phyloP scores from a whole-genome alignment of 2,329 filamentous ascomycete species.

The Atkinsonella hypoxylon region DNA sequence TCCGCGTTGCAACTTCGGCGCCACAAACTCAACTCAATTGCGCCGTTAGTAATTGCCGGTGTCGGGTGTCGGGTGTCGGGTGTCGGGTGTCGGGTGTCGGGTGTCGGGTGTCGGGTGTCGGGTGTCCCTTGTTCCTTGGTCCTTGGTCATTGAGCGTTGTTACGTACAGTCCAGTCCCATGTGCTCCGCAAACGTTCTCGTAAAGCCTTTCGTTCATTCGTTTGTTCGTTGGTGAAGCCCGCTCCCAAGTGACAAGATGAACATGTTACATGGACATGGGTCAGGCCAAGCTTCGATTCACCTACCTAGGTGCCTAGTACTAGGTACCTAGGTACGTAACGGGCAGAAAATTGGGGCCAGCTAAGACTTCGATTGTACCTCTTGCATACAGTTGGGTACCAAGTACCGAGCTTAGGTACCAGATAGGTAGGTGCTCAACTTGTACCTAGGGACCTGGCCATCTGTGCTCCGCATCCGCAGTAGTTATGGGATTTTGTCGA shows the following conservation, averaged over 20 bases:
- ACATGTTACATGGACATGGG: not conserved
- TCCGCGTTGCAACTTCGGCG: not conserved
- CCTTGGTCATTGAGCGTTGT: not conserved
- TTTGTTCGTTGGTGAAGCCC: not conserved
- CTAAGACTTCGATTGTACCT: too few relatives aligned
- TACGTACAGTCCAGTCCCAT: not conserved
- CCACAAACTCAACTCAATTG: slow-evolving; percentile 2
- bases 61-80: too few relatives aligned
- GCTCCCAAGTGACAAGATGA: not conserved
- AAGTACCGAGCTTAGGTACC: too few relatives aligned
- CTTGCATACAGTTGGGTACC: too few relatives aligned
- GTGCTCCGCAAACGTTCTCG: not conserved
- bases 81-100: too few relatives aligned
- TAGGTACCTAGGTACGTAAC: too few relatives aligned
- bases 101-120: too few relatives aligned
- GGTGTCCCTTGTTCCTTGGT: not conserved
- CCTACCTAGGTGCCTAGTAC: too few relatives aligned
- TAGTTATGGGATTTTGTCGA: slow-evolving; percentile 6
- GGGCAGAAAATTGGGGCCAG: too few relatives aligned
- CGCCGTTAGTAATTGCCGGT: not conserved
- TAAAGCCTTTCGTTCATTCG: not conserved
- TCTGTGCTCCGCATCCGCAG: too few relatives aligned
- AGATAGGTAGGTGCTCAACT: too few relatives aligned
- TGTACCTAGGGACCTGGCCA: too few relatives aligned
- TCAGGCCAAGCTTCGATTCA: not conserved